These are phyloP conservation scores for Colletotrichum theobromicola DNA, from an alignment of 2,329 filamentous ascomycete genomes.

Conservation along the genomic window DNA sequence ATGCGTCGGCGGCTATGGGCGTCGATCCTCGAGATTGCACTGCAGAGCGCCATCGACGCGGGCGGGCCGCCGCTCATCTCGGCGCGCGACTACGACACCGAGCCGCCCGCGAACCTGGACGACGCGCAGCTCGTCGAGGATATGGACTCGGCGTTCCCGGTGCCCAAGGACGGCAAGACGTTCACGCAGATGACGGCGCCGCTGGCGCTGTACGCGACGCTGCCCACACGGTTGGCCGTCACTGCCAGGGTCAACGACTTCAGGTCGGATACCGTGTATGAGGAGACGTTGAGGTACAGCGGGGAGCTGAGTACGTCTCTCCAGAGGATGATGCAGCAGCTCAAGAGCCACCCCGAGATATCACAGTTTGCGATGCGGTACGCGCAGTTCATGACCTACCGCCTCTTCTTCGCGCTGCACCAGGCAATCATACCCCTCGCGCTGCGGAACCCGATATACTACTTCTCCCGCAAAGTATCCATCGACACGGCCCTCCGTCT, in stretches of 20 bases:
- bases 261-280: slow-evolving; percentile 45
- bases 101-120: slow-evolving; percentile 54
- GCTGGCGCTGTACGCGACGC: slow-evolving; percentile 48
- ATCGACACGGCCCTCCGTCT: slow-evolving; percentile 41
- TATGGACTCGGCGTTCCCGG: slow-evolving; percentile 20
- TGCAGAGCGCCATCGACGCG: slow-evolving; percentile 55
- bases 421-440: slow-evolving; percentile 52
- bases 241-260: slow-evolving; percentile 53
- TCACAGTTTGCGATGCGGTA: slow-evolving; percentile 46
- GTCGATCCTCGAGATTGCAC: slow-evolving; percentile 58
- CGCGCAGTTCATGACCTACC: slow-evolving; percentile 48
- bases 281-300: slow-evolving; percentile 51
- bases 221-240: slow-evolving; percentile 47
- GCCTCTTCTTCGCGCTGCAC: slow-evolving; percentile 59
- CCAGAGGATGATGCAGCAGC: slow-evolving; percentile 37
- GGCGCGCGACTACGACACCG: slow-evolving; percentile 53
- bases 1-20: slow-evolving; percentile 62
- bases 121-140: slow-evolving; percentile 54
- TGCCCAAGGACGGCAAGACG: slow-evolving; percentile 25
- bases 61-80: slow-evolving; percentile 56
- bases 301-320: slow-evolving; percentile 47
- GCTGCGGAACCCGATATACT: slow-evolving; percentile 50
- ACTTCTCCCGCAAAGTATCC: slow-evolving; percentile 58
- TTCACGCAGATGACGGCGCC: slow-evolving; percentile 57
- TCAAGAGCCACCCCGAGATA: slow-evolving; percentile 26